Evolutionary conservation across 2,329 filamentous ascomycete species (phyloP).

Genomic region (Aspergillus chevalieri): DNA sequence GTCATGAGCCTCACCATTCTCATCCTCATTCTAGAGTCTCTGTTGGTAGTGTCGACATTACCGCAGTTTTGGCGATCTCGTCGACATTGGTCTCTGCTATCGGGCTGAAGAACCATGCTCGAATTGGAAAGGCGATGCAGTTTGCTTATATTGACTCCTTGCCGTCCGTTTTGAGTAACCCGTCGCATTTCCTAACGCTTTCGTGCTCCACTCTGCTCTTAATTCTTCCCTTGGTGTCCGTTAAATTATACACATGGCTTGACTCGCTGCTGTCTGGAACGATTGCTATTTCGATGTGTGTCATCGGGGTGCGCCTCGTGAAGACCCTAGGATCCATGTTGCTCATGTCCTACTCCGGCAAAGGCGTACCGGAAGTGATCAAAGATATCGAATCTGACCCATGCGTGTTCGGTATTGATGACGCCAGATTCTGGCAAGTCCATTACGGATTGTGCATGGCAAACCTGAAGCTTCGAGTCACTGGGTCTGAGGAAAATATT

Average conservation of each 20-base stretch:
- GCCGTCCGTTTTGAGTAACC: conserved; percentile 84
- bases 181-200: conserved; percentile 88
- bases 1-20: conserved; percentile 67
- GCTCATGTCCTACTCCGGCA: conserved; percentile 74
- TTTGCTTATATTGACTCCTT: conserved; percentile 75
- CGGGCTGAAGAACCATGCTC: conserved; percentile 78
- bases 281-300: conserved; percentile 83
- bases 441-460: conserved; percentile 97
- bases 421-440: conserved; percentile 96
- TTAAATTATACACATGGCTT: conserved; percentile 74
- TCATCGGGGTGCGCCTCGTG: conserved; percentile 75
- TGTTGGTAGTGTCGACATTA: conserved; percentile 71
- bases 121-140: conserved; percentile 86
- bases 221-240: conserved; percentile 71
- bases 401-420: conserved; percentile 69
- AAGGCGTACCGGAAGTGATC: conserved; percentile 66
- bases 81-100: conserved; percentile 83
- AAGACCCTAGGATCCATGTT: conserved; percentile 87
- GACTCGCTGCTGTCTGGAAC: conserved; percentile 74
- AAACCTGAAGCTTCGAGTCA: conserved; percentile 73
- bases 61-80: conserved; percentile 71
- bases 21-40: conserved; percentile 62
- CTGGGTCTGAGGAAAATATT: conserved; percentile 65
- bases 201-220: conserved; percentile 77
- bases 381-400: conserved; percentile 78